Base-by-base conservation (phyloP, 2,329 filamentous ascomycete genomes). In the Acrocalymma vagum region DNA sequence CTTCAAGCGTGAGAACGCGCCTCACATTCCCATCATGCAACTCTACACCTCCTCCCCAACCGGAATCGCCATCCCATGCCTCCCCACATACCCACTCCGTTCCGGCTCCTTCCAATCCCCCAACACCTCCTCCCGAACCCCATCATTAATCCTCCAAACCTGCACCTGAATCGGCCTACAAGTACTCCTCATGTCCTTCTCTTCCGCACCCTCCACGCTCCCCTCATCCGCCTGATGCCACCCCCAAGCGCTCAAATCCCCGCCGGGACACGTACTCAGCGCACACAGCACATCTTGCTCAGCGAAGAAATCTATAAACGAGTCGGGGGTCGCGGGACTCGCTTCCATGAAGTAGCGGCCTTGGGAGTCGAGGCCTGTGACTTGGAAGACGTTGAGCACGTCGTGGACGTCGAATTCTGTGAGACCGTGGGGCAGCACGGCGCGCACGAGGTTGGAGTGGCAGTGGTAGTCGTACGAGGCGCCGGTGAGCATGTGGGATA, bases 301-400 rank as follows among this genome's bases (percentile, higher is more conserved):
- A 0, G 89, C 88, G 45, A 94, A 82, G 61, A 94, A 91, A 67
- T 90, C 87, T 41, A 93, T 81, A 40, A 78, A 83, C 42, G 58
- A 58, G 9, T 53, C 48, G 6, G 42, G 21, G 0, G 56, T 64
- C 2, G 65, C 64, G 1, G 68, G 68, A 14, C 56, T 61, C 1
- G 62, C 33, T 45, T 70, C 67, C 78, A 95, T 95, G 46, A 89
- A 37, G 23, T 62, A 63, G 10, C 58, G 36, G 2, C 61, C 59
- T 23, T 63, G 54, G 9, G 80, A 75, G 57, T 94, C 86, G 30
- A 94, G 64, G 0, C 89, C 88, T 0, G 90, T 94, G 6, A 92
- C 88, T 66, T 95, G 90, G 63, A 95, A 94, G 3, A 95, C 76
- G 60, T 95, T 95, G 38, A 95, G 77, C 0, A 95, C 89, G 64